Evolutionary conservation across 352 stramenopile genomes (phyloP), one percentile per base, ranked within the genome.

Genomic region (Phytophthora pini): DNA sequence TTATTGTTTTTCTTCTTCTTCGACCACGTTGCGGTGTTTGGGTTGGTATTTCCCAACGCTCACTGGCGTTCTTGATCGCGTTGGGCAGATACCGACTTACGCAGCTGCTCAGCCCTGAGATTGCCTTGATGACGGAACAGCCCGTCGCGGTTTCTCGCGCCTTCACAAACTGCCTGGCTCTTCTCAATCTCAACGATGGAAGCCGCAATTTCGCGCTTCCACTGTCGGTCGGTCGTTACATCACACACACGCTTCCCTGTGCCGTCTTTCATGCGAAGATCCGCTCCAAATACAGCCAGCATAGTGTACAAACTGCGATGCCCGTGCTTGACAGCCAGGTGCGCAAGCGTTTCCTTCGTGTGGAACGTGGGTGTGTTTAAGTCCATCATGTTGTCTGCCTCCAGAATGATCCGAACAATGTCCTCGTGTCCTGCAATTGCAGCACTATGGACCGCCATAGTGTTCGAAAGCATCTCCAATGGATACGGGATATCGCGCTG

Each of bases 321-420:
- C 0, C 51, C 47, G 12, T 66, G 27, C 43, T 70, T 68, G 0
- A 73, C 72, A 27, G 61, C 61, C 31, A 76, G 50, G 38, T 76
- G 69, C 1, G 47, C 51, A 15, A 80, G 56, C 1, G 61, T 65
- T 39, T 80, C 68, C n/a, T 73, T 70, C 12, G 52, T 69, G 32
- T 70, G 56, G n/a, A 65, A 73, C 4, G 68, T 77, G 0, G 26
- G 44, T 1, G 61, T 76, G 40, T 80, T 75, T 17, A 80, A 8
- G 20, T 77, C 68, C 3, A 65, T 10, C 13, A 66, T 29, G 36
- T 61, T 68, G 22, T 77, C 56, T 12, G 59, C 62, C 31, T 76
- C 67, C 6, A 79, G 59, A 17, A 79, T 32, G 7, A 70, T 52
- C 7, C 43, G 40, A 8, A 68, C 62, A 13, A 79, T 79, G 9